phyloP scores from a whole-genome alignment of 768 basidiomycete species.

The Termitomyces sp. region DNA sequence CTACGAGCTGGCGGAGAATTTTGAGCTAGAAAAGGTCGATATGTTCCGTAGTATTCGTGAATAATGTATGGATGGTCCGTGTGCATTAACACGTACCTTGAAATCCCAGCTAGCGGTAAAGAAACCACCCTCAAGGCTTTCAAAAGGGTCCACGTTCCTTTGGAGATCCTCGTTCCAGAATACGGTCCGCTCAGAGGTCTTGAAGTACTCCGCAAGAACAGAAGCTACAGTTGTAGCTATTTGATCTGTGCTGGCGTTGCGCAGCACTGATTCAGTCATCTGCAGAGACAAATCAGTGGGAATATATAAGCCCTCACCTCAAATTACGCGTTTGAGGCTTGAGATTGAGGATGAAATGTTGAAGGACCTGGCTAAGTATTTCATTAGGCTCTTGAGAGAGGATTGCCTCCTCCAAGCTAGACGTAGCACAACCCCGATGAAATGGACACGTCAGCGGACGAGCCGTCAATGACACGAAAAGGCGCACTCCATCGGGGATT shows the following conservation, averaged over 20 bases:
- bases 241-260: constrained; percentile 63
- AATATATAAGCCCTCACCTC: constrained; percentile 55
- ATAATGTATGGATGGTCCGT: constrained; percentile 1
- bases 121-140: constrained; percentile 63
- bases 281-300: constrained; percentile 23
- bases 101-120: constrained; percentile 79
- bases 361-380: constrained; percentile 69
- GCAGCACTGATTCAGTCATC: constrained; percentile 29
- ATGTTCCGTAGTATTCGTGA: constrained; percentile 12
- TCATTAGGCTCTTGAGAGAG: constrained; percentile 68
- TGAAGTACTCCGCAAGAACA: constrained; percentile 71
- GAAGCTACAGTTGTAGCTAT: constrained; percentile 72
- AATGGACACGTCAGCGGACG: constrained; percentile 19
- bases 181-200: constrained; percentile 66
- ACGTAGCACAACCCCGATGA: constrained; percentile 25
- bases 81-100: constrained; percentile 51
- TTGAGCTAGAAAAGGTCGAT: constrained; percentile 51
- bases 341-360: constrained; percentile 76
- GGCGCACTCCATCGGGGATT: constrained; percentile 82
- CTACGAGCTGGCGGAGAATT: constrained; percentile 80
- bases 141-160: constrained; percentile 73
- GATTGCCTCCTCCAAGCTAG: constrained; percentile 77
- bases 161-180: constrained; percentile 75
- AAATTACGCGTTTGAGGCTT: constrained; percentile 88
- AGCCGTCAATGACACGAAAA: constrained; percentile 14